A percentile compares a stretch with the other conserved stretches of the same genome.
These are phyloP conservation scores for Micromonas pusilla DNA, from an alignment of 139 green algal species.

Conservation along the genomic window DNA sequence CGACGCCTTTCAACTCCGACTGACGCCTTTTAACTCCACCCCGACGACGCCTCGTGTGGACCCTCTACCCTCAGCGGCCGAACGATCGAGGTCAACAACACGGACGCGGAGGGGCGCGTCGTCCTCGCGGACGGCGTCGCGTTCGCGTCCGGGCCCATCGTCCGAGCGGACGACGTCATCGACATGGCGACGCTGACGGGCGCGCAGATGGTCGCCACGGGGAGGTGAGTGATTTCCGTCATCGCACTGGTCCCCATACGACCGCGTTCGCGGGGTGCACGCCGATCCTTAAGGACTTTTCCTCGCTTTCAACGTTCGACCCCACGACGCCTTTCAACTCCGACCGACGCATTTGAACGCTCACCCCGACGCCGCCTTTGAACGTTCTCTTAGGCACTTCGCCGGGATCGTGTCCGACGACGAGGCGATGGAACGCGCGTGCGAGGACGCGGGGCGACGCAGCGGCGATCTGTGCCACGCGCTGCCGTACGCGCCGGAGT, in stretches of 20 bases:
- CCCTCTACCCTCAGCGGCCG: slow-evolving; percentile 83
- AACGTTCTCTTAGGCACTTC: too few relatives aligned
- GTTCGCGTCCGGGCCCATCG: slow-evolving; percentile 53
- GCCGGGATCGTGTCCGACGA: slow-evolving; percentile 18
- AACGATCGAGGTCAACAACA: slow-evolving; percentile 85
- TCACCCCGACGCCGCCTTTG: too few relatives aligned
- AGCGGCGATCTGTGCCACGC: slow-evolving; percentile 29
- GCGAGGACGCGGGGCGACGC: slow-evolving; percentile 16
- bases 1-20: too few relatives aligned
- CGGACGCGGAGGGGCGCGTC: slow-evolving; percentile 85
- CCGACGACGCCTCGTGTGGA: too few relatives aligned
- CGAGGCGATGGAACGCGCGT: slow-evolving; percentile 12
- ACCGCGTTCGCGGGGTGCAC: too few relatives aligned
- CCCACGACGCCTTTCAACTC: too few relatives aligned
- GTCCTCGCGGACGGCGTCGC: slow-evolving; percentile 89
- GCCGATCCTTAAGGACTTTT: too few relatives aligned
- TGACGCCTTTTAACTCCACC: too few relatives aligned
- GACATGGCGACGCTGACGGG: slow-evolving; percentile 96
- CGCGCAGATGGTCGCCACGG: slow-evolving; percentile 79
- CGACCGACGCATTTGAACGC: too few relatives aligned
- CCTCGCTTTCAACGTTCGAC: too few relatives aligned
- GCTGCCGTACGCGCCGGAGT: slow-evolving; percentile 30
- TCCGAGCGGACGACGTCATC: slow-evolving; percentile 51
- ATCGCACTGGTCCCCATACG: too few relatives aligned
- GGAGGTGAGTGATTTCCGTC: too few relatives aligned